Evolutionary conservation across 495 filamentous ascomycete species (phyloP).

Genomic region (Trichoderma parareesei): DNA sequence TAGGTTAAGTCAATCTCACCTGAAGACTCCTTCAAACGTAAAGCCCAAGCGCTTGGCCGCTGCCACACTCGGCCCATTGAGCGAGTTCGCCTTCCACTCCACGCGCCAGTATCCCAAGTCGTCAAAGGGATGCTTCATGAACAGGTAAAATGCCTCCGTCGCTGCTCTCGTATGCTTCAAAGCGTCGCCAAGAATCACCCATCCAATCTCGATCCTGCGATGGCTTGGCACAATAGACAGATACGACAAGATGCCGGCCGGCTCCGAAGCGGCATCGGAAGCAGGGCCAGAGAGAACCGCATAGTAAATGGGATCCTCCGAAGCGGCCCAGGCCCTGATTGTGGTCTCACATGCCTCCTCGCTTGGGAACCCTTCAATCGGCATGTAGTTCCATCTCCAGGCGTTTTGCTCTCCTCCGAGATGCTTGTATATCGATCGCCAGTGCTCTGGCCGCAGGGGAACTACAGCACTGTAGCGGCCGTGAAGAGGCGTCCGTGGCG

Average conservation of each 20-base stretch:
- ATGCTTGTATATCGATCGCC: conserved; percentile 26
- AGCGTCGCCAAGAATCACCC: conserved; percentile 30
- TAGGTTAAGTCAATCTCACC: conserved; percentile 27
- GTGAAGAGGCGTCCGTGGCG: conserved; percentile 17
- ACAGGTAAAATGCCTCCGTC: conserved; percentile 39
- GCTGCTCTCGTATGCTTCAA: conserved; percentile 36
- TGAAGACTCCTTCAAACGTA: conserved; percentile 38
- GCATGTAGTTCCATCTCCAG: conserved; percentile 35
- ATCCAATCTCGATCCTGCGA: conserved; percentile 35
- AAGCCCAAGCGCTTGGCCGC: conserved; percentile 44
- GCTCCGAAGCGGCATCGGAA: conserved; percentile 13
- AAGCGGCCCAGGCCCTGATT: conserved; percentile 21
- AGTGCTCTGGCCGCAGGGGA: conserved; percentile 25
- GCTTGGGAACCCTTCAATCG: conserved; percentile 24
- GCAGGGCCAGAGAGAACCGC: conserved; percentile 6
- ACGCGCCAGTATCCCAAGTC: conserved; percentile 39
- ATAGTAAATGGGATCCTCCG: conserved; percentile 24
- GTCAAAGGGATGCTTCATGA: conserved; percentile 32
- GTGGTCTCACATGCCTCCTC: conserved; percentile 19
- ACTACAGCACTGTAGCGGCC: conserved; percentile 28
- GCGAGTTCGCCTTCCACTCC: conserved; percentile 45
- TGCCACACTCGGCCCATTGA: conserved; percentile 34
- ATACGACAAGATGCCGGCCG: conserved; percentile 32
- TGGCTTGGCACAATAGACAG: conserved; percentile 32
- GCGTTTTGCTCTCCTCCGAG: conserved; percentile 21